Evolutionary conservation across 768 basidiomycete species (phyloP).

Genomic region (Termitomyces sp.): DNA sequence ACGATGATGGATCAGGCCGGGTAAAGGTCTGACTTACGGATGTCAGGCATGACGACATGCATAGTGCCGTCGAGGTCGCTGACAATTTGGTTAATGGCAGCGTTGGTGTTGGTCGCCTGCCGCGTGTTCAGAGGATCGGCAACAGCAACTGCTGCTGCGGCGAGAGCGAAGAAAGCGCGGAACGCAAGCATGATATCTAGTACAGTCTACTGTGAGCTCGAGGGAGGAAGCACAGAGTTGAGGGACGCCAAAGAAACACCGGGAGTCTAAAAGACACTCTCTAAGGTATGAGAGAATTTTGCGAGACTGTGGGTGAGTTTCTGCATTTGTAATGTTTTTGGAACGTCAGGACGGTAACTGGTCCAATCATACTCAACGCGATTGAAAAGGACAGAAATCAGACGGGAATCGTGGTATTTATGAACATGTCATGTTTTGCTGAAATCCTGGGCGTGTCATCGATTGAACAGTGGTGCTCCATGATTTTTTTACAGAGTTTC

Average conservation of each 20-base stretch:
- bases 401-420: constrained; percentile 2
- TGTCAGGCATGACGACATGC: constrained; percentile 17
- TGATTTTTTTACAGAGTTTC: neutral
- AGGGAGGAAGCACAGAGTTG: constrained; percentile 1
- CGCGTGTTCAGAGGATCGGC: constrained; percentile 23
- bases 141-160: constrained; percentile 19
- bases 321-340: constrained; percentile 1
- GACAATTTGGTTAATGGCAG: constrained; percentile 20
- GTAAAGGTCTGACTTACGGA: constrained; percentile 17
- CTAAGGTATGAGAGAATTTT: constrained; percentile 14
- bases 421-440: neutral
- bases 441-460: neutral
- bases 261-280: constrained; percentile 11
- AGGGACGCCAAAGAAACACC: neutral
- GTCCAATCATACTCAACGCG: constrained; percentile 14
- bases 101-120: constrained; percentile 28
- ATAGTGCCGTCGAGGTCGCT: constrained; percentile 18
- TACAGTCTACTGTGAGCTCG: neutral
- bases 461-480: neutral
- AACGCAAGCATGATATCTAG: constrained; percentile 22
- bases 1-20: neutral
- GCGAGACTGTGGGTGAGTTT: constrained; percentile 3
- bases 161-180: constrained; percentile 22
- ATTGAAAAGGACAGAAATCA: constrained; percentile 8
- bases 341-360: neutral